Evolutionary conservation across 1,284 basidiomycete genomes (phyloP).

Genomic region (Phellopilus nigrolimitatus): DNA sequence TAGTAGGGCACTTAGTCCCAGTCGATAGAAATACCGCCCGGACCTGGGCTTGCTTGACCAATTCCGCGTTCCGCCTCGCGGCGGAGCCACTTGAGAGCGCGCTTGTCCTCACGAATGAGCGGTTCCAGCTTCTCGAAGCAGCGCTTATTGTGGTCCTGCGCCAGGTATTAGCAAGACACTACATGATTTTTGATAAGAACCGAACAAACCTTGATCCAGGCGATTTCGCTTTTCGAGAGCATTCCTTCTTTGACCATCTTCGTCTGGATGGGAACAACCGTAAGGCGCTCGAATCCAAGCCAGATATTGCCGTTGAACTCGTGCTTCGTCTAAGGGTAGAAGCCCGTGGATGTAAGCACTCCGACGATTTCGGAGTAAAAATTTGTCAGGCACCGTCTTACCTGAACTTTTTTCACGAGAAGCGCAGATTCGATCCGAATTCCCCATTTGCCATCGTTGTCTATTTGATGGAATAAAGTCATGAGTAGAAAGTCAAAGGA

Average conservation of each 20-base stretch:
- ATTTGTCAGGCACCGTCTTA: constrained; percentile 31
- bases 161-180: constrained; percentile 5
- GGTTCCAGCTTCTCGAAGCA: constrained; percentile 72
- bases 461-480: constrained; percentile 34
- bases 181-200: constrained; percentile 7
- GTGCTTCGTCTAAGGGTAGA: constrained; percentile 51
- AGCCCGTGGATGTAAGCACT: constrained; percentile 18
- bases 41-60: constrained; percentile 53
- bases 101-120: constrained; percentile 71
- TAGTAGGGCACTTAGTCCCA: constrained; percentile 52
- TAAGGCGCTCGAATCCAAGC: constrained; percentile 85
- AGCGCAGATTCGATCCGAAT: constrained; percentile 87
- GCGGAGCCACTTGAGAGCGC: constrained; percentile 78
- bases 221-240: constrained; percentile 81
- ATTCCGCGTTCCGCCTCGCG: constrained; percentile 69
- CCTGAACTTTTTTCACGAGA: constrained; percentile 63
- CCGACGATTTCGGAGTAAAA: constrained; percentile 4
- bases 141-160: constrained; percentile 77
- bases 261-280: constrained; percentile 91
- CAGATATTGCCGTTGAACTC: constrained; percentile 72
- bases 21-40: constrained; percentile 66
- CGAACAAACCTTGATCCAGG: constrained; percentile 76
- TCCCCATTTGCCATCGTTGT: constrained; percentile 81
- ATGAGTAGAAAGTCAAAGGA: constrained; percentile 13
- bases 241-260: constrained; percentile 83